phyloP scores from a whole-genome alignment of 2,329 filamentous ascomycete species.

The Neopestalotiopsis sp. region DNA sequence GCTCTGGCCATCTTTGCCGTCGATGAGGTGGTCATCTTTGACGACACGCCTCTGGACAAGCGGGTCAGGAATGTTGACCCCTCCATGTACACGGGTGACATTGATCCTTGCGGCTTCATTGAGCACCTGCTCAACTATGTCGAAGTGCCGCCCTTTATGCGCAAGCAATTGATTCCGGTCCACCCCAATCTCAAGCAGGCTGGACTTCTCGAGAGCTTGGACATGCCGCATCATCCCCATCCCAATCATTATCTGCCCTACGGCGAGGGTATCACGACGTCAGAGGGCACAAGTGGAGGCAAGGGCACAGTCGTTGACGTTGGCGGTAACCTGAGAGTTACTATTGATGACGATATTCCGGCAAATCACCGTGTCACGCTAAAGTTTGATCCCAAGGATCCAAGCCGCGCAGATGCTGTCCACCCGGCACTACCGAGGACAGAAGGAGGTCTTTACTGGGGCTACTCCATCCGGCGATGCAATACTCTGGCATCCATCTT shows the following conservation, averaged over 20 bases:
- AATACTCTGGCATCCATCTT: slow-evolving; percentile 73
- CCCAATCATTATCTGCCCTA: slow-evolving; percentile 79
- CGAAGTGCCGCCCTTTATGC: slow-evolving; percentile 83
- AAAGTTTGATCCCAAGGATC: slow-evolving; percentile 58
- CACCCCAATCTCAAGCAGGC: slow-evolving; percentile 79
- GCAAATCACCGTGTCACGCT: slow-evolving; percentile 76
- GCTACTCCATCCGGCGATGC: slow-evolving; percentile 73
- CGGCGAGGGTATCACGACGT: slow-evolving; percentile 74
- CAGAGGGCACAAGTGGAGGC: slow-evolving; percentile 42
- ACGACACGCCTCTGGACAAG: slow-evolving; percentile 63
- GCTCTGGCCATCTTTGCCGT: slow-evolving; percentile 83
- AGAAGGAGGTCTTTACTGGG: slow-evolving; percentile 86
- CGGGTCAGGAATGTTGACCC: slow-evolving; percentile 55
- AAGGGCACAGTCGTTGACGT: slow-evolving; percentile 61
- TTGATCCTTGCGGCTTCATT: slow-evolving; percentile 80
- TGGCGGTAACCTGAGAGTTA: slow-evolving; percentile 59
- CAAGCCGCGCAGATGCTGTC: slow-evolving; percentile 62
- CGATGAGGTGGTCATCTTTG: slow-evolving; percentile 83
- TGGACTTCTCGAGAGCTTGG: slow-evolving; percentile 75
- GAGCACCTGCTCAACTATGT: slow-evolving; percentile 80
- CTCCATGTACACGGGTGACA: slow-evolving; percentile 67
- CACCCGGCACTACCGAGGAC: slow-evolving; percentile 72
- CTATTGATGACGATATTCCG: slow-evolving; percentile 66
- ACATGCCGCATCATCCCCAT: slow-evolving; percentile 84
- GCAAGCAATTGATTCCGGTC: slow-evolving; percentile 74